These are phyloP conservation scores for Fusarium sp. DNA, from an alignment of 2,329 filamentous ascomycete genomes.

Conservation along the genomic window DNA sequence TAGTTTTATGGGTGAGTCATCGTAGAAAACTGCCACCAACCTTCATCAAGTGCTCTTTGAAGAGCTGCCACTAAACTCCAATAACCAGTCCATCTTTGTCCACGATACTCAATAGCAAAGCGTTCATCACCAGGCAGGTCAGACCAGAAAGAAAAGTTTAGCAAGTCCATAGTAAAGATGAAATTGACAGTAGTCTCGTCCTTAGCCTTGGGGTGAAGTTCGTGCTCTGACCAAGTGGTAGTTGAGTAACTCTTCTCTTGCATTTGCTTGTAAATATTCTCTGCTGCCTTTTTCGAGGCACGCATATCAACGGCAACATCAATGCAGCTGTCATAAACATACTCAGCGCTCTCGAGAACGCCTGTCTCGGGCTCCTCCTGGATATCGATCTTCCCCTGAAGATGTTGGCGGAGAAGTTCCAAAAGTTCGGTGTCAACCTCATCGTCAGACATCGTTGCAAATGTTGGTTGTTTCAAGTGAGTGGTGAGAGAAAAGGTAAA, in stretches of 20 bases:
- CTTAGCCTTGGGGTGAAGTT: slow-evolving; percentile 87
- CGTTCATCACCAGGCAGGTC: slow-evolving; percentile 75
- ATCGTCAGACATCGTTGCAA: slow-evolving; percentile 81
- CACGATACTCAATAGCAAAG: slow-evolving; percentile 86
- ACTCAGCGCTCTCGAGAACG: slow-evolving; percentile 84
- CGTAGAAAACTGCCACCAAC: slow-evolving; percentile 51
- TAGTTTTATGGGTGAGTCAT: slow-evolving; percentile 4
- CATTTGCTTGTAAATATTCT: slow-evolving; percentile 84
- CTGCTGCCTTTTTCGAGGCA: slow-evolving; percentile 84
- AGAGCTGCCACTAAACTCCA: slow-evolving; percentile 92
- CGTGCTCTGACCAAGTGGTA: slow-evolving; percentile 87
- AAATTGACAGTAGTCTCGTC: slow-evolving; percentile 87
- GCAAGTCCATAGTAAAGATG: slow-evolving; percentile 95
- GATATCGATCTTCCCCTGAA: slow-evolving; percentile 69
- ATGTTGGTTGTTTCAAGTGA: background rate
- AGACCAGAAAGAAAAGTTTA: slow-evolving; percentile 99
- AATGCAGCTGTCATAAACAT: slow-evolving; percentile 91
- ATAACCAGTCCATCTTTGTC: slow-evolving; percentile 90
- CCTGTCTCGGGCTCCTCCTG: slow-evolving; percentile 78
- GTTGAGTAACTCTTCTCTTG: slow-evolving; percentile 85
- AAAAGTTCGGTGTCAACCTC: slow-evolving; percentile 91
- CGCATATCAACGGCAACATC: slow-evolving; percentile 91
- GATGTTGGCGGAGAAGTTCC: slow-evolving; percentile 84
- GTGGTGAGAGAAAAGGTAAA: background rate
- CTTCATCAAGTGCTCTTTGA: slow-evolving; percentile 89